A percentile compares a stretch with the other conserved stretches of the same genome.
phyloP scores from a whole-genome alignment of 495 filamentous ascomycete species.

The Podospora tetraspora region DNA sequence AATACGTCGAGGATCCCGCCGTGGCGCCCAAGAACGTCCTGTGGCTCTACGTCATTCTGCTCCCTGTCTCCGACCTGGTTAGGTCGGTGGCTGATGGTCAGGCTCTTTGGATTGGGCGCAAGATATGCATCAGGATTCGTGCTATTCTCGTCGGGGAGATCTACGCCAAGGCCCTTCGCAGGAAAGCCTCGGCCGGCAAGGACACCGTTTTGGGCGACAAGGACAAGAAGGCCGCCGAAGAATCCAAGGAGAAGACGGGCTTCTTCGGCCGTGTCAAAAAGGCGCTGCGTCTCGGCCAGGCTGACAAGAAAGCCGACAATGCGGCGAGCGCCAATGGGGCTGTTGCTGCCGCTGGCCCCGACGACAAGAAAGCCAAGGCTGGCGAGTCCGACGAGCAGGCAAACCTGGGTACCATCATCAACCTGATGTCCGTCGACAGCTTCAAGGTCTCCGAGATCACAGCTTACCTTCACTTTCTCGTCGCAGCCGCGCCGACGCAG shows the following conservation, averaged over 20 bases:
- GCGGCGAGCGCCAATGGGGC: conserved; percentile 19
- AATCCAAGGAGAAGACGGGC: conserved; percentile 35
- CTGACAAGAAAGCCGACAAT: conserved; percentile 32
- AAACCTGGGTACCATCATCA: conserved; percentile 94
- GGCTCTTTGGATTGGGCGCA: conserved; percentile 89
- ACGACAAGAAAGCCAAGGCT: conserved; percentile 36
- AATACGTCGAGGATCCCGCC: conserved; percentile 83
- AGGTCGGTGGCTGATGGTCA: conserved; percentile 78
- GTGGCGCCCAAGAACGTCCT: conserved; percentile 79
- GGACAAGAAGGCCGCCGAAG: conserved; percentile 31
- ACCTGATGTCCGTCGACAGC: conserved; percentile 97
- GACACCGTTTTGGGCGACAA: conserved; percentile 62
- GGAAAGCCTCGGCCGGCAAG: conserved; percentile 74
- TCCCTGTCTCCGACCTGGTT: conserved; percentile 72
- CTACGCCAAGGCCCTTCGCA: conserved; percentile 91
- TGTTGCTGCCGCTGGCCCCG: conserved; percentile 29
- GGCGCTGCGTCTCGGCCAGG: conserved; percentile 57
- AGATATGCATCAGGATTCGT: conserved; percentile 85
- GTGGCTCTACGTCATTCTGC: conserved; percentile 90
- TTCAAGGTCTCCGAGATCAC: conserved; percentile 95
- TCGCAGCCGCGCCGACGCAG: conserved; percentile 79
- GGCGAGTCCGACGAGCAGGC: conserved; percentile 62
- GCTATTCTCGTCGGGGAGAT: conserved; percentile 97
- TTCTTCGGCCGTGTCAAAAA: conserved; percentile 43
- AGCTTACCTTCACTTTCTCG: conserved; percentile 86